A percentile compares a stretch with the other conserved stretches of the same genome.
Conservation (phyloP, 2,329 filamentous ascomycete genomes). For the Penicillium hordei region DNA sequence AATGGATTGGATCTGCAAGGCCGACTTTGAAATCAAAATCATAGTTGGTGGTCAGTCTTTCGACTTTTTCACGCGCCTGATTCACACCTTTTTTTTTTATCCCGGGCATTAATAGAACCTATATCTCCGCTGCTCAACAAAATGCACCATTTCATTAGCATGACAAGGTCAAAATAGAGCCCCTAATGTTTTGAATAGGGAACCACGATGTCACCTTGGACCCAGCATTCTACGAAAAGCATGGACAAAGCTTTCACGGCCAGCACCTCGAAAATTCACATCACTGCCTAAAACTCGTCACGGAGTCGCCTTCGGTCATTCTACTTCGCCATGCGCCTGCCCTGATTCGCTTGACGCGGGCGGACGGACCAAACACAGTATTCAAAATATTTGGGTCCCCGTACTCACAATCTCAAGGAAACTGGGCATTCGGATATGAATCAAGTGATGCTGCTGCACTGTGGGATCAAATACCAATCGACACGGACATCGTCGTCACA, state of each 20-base stretch:
- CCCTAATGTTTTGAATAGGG: conserved; percentile 38
- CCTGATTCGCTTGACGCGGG: conserved; percentile 45
- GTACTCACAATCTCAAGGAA: conserved; percentile 47
- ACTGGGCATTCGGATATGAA: conserved; percentile 59
- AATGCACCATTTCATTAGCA: background rate
- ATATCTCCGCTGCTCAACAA: background rate
- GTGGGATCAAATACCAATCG: conserved; percentile 53
- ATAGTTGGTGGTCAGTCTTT: conserved; percentile 52
- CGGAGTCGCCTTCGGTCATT: conserved; percentile 43
- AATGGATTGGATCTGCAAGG: conserved; percentile 54
- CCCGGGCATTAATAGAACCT: background rate
- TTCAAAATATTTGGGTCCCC: conserved; percentile 62
- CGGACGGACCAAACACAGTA: conserved; percentile 47
- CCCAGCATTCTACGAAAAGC: conserved; percentile 46
- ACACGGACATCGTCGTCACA: conserved; percentile 56
- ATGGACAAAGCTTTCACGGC: conserved; percentile 47
- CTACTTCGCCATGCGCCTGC: conserved; percentile 54
- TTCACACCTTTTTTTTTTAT: background rate
- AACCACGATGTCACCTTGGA: conserved; percentile 61
- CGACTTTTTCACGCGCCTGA: background rate
- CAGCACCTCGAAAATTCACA: conserved; percentile 46
- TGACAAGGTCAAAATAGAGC: background rate
- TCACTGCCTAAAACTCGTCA: conserved; percentile 47
- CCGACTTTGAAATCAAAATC: conserved; percentile 57
- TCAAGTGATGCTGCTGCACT: conserved; percentile 42